phyloP scores from a whole-genome alignment of 192 early-diverging fungal genomes.

The Coemansia guatemalensis region DNA sequence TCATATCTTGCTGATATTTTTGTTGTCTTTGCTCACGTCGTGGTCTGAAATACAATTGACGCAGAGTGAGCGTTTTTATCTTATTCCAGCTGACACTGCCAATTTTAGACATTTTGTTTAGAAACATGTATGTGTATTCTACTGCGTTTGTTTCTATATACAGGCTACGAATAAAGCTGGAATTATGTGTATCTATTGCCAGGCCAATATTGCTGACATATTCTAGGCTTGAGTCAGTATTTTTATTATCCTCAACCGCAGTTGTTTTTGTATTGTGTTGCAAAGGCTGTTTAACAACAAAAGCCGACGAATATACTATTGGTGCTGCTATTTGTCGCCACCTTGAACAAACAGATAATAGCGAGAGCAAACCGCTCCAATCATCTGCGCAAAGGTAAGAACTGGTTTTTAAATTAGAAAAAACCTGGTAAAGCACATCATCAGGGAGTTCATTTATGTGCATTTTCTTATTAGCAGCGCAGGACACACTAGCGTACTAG shows the following conservation, averaged over 20 bases:
- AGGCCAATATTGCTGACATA: constrained; percentile 6
- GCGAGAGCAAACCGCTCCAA: constrained; percentile 1
- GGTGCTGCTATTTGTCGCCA: constrained; percentile 6
- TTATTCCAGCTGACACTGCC: background rate
- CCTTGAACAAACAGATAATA: constrained; percentile 2
- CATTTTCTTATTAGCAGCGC: background rate
- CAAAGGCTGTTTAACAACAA: constrained; percentile 6
- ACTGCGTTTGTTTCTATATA: constrained; percentile 3
- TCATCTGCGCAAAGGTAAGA: background rate
- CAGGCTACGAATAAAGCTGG: background rate
- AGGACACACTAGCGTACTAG: too few species aligned
- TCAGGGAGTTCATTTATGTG: constrained; percentile 1
- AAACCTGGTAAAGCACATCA: background rate
- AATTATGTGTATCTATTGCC: background rate
- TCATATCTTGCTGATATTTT: background rate
- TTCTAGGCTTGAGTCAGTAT: background rate
- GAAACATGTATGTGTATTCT: background rate
- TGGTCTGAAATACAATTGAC: constrained; percentile 2
- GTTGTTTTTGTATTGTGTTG: background rate
- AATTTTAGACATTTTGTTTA: background rate
- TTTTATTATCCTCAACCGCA: background rate
- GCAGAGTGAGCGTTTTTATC: constrained; percentile 4
- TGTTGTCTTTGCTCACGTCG: too few species aligned
- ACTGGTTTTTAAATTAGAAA: background rate
- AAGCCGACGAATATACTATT: constrained; percentile 3